Percentiles rank a stretch among this genome's conserved stretches.
These are phyloP conservation scores for Gaultheria prostrata DNA, from an alignment of 148 eudicot genomes.

Conservation along the genomic window DNA sequence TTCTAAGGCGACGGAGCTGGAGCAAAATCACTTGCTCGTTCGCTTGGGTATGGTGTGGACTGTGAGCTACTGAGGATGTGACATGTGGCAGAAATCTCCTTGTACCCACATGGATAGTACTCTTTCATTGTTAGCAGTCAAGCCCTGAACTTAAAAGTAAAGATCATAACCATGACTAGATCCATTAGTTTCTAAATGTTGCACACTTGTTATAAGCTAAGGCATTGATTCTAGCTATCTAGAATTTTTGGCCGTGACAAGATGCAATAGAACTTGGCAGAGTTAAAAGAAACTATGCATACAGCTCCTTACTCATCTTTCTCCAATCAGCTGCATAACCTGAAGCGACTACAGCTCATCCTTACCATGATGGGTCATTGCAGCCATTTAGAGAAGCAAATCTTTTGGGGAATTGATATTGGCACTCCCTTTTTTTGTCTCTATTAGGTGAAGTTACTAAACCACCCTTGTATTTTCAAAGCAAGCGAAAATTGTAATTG, in stretches of 20 bases:
- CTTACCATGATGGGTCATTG: neutral
- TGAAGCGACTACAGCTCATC: neutral
- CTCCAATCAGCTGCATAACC: neutral
- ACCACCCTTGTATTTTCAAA: too few relatives aligned
- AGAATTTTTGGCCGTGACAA: neutral
- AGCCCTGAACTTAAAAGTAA: neutral
- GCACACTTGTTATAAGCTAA: neutral
- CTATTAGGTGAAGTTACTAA: too few relatives aligned
- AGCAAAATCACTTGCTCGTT: neutral
- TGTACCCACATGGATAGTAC: neutral
- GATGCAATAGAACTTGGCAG: neutral
- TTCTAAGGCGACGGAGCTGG: neutral
- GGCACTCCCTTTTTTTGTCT: too few relatives aligned
- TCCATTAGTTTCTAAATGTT: neutral
- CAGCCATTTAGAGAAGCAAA: neutral
- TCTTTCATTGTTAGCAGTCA: neutral
- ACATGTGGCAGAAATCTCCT: neutral
- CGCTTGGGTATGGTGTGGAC: neutral
- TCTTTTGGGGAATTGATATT: too few relatives aligned
- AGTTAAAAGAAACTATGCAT: neutral
- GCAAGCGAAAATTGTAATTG: too few relatives aligned
- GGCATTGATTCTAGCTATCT: neutral
- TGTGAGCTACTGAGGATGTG: neutral
- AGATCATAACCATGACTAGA: neutral
- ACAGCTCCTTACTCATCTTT: neutral